Conservation (phyloP, 2,329 filamentous ascomycete genomes). For the Fusarium sororula region DNA sequence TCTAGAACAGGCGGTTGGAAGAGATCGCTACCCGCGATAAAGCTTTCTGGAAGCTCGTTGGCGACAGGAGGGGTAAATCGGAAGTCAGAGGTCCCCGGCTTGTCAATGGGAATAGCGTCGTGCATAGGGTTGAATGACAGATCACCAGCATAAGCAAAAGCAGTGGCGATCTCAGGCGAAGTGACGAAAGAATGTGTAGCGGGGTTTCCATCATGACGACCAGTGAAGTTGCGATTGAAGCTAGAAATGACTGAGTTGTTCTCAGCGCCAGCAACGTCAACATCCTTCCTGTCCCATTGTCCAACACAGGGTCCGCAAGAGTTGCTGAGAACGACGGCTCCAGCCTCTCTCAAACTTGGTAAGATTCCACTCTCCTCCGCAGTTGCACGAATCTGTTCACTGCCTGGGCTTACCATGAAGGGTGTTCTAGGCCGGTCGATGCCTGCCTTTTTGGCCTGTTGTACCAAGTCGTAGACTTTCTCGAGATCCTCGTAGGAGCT, state of each 20-base stretch:
- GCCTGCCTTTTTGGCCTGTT: conserved; percentile 87
- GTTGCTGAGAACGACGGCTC: conserved; percentile 74
- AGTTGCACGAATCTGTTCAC: conserved; percentile 94
- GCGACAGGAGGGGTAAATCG: not conserved
- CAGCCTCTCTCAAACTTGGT: conserved; percentile 93
- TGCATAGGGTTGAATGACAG: conserved; percentile 97
- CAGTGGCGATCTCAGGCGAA: conserved; percentile 94
- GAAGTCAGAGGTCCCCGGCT: conserved; percentile 44
- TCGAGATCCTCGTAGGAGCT: conserved; percentile 87
- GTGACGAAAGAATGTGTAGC: conserved; percentile 69
- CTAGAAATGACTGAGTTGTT: conserved; percentile 94
- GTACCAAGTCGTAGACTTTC: conserved; percentile 82
- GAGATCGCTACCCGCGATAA: not conserved
- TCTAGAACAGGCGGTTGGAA: not conserved
- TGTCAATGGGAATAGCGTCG: conserved; percentile 72
- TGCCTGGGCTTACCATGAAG: conserved; percentile 95
- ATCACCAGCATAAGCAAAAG: conserved; percentile 89
- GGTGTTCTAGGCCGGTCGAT: conserved; percentile 85
- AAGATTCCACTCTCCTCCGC: conserved; percentile 90
- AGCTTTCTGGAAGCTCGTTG: not conserved
- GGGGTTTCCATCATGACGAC: conserved; percentile 50
- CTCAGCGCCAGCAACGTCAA: conserved; percentile 62
- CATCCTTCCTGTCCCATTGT: conserved; percentile 91
- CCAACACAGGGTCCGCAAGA: conserved; percentile 64
- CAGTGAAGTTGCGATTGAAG: conserved; percentile 58